phyloP scores from a whole-genome alignment of 345 rosid genomes.

The Pseudoturritis turrita region DNA sequence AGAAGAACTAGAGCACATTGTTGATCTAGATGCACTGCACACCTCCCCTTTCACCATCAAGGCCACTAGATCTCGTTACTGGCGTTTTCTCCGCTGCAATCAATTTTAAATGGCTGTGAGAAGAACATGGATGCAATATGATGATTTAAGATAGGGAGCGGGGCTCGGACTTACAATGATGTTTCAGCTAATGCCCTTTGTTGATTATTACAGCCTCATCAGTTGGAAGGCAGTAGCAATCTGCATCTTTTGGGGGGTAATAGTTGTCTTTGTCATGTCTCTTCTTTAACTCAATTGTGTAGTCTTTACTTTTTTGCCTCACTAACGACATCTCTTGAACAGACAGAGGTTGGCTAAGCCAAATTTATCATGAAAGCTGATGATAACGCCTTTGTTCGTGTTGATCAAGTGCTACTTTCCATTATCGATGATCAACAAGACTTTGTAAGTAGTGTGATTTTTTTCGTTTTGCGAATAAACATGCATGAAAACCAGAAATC shows the following conservation, averaged over 20 bases:
- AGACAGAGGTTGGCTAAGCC: constrained; percentile 74
- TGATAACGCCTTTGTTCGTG: constrained; percentile 94
- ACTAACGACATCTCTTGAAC: constrained; percentile 31
- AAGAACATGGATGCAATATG: constrained; percentile 96
- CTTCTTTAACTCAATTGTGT: constrained; percentile 7
- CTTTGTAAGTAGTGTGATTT: neutral
- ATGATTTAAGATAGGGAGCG: constrained; percentile 76
- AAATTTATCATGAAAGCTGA: constrained; percentile 95
- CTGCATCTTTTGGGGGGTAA: constrained; percentile 94
- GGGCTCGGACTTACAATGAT: constrained; percentile 75
- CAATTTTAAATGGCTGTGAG: constrained; percentile 97
- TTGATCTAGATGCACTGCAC: constrained; percentile 62
- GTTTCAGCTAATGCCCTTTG: constrained; percentile 94
- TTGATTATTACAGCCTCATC: constrained; percentile 91
- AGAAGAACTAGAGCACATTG: constrained; percentile 71
- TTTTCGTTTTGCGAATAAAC: no score
- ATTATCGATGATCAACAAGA: constrained; percentile 50
- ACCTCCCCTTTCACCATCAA: constrained; percentile 48
- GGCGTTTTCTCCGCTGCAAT: constrained; percentile 94
- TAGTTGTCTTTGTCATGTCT: constrained; percentile 10
- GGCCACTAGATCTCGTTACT: constrained; percentile 66
- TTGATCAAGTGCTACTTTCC: constrained; percentile 77
- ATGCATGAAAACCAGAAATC: no score
- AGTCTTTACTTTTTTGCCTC: constrained; percentile 14
- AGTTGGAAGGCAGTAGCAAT: constrained; percentile 97